Conservation (phyloP, 2,329 filamentous ascomycete species). For the Knoxdaviesia capensis region DNA sequence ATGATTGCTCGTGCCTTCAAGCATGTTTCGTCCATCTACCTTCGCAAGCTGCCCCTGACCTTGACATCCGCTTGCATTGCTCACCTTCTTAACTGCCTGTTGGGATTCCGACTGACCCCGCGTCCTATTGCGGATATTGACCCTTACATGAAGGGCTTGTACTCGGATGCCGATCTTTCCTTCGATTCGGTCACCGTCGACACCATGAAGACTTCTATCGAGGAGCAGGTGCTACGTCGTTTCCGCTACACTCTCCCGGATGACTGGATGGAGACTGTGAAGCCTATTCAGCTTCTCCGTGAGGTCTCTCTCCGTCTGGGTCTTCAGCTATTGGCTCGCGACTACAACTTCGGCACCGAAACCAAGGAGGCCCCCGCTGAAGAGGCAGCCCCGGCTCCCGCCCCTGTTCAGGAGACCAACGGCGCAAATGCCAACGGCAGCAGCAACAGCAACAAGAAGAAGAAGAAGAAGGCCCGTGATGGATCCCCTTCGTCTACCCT, state of each 20-base stretch:
- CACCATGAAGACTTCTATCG: conserved; percentile 46
- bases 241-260: conserved; percentile 57
- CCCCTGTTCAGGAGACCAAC: conserved; percentile 14
- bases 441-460: conserved; percentile 21
- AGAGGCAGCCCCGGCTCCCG: conserved; percentile 13
- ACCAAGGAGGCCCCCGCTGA: conserved; percentile 8
- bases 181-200: conserved; percentile 67
- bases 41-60: conserved; percentile 60
- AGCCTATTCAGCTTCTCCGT: conserved; percentile 67
- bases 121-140: conserved; percentile 65
- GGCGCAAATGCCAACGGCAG: conserved; percentile 8
- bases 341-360: conserved; percentile 15
- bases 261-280: conserved; percentile 46
- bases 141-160: conserved; percentile 50
- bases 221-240: conserved; percentile 48
- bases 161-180: conserved; percentile 60
- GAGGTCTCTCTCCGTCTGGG: conserved; percentile 80
- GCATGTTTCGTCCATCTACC: conserved; percentile 62
- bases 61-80: conserved; percentile 64
- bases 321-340: conserved; percentile 63
- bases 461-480: conserved; percentile 35
- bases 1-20: conserved; percentile 95
- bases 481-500: conserved; percentile 26
- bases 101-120: conserved; percentile 59
- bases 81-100: conserved; percentile 83